Conservation (phyloP, 2,329 filamentous ascomycete species). For the Hypoxylon sp. region DNA sequence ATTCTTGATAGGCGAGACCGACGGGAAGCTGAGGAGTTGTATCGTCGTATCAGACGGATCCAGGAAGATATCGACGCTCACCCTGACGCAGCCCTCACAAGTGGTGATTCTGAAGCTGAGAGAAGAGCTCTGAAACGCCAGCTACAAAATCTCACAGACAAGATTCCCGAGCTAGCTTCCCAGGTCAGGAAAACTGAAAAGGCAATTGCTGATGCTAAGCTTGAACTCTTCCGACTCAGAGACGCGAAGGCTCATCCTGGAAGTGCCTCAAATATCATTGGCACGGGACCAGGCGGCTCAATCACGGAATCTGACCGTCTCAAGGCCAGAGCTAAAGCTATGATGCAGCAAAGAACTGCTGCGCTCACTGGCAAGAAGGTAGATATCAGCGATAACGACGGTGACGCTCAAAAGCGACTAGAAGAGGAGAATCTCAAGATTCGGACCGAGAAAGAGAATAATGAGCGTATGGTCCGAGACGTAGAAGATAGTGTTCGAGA, state of each 20-base stretch:
- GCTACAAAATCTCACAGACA: constrained; percentile 88
- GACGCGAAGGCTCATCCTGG: constrained; percentile 93
- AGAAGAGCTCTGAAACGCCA: constrained; percentile 88
- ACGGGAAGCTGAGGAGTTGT: constrained; percentile 93
- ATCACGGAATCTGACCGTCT: constrained; percentile 95
- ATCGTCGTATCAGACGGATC: constrained; percentile 88
- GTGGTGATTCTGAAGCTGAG: constrained; percentile 89
- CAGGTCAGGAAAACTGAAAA: constrained; percentile 92
- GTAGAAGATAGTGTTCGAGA: constrained; percentile 96
- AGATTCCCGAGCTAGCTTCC: constrained; percentile 91
- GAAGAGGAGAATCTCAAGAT: constrained; percentile 90
- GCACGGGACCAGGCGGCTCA: constrained; percentile 90
- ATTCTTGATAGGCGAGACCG: constrained; percentile 90
- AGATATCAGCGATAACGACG: constrained; percentile 77
- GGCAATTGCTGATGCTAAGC: constrained; percentile 88
- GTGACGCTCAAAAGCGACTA: constrained; percentile 84
- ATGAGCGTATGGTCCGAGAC: constrained; percentile 96
- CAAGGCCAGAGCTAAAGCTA: constrained; percentile 94
- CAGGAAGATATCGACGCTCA: constrained; percentile 96
- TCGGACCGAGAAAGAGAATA: constrained; percentile 89
- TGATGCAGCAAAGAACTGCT: constrained; percentile 98
- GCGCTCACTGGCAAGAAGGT: constrained; percentile 89
- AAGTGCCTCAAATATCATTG: constrained; percentile 84
- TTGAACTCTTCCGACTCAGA: constrained; percentile 93
- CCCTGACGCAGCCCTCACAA: constrained; percentile 79